Evolutionary conservation across 169 alveolate species (phyloP).

Genomic region (Blepharisma undulans): DNA sequence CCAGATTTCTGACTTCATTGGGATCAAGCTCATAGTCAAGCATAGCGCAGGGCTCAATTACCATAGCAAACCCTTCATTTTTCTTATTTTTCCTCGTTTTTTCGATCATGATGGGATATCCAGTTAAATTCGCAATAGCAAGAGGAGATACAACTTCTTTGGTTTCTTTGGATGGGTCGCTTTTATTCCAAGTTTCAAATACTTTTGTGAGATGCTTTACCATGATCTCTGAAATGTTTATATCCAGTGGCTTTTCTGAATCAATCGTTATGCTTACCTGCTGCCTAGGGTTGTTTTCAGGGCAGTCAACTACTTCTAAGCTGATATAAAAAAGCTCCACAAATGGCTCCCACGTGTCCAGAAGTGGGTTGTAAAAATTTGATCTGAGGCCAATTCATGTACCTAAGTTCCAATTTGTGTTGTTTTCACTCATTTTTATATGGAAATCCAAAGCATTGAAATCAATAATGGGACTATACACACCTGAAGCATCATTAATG

Average conservation of each 20-base stretch:
- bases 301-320: neutral
- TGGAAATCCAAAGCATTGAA: neutral
- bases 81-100: neutral
- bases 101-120: neutral
- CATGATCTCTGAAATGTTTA: neutral
- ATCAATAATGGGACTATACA: constrained; percentile 7
- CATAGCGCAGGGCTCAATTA: neutral
- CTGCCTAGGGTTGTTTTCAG: neutral
- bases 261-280: neutral
- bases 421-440: neutral
- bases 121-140: neutral
- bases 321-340: neutral
- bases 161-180: neutral
- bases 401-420: neutral
- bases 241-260: neutral
- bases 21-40: neutral
- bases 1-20: neutral
- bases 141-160: neutral
- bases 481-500: constrained; percentile 12
- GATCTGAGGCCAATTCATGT: neutral
- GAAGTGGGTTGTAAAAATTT: neutral
- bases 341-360: constrained; percentile 30
- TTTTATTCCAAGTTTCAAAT: neutral
- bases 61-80: neutral
- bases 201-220: neutral